phyloP scores from a whole-genome alignment of 495 filamentous ascomycete species.

The Penicillium arizonense region DNA sequence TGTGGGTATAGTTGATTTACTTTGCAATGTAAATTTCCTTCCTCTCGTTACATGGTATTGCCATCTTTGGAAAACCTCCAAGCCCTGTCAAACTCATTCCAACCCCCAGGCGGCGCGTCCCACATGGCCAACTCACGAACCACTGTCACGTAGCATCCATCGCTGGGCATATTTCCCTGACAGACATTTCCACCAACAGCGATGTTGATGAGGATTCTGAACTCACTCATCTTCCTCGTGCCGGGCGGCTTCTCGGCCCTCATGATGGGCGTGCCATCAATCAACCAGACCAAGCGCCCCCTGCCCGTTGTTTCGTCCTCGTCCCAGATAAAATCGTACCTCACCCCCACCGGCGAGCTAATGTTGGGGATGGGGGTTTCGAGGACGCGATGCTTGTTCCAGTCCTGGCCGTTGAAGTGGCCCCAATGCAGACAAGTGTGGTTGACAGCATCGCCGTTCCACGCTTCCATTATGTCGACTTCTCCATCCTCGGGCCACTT shows the following conservation, averaged over 20 bases:
- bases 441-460: constrained; percentile 30
- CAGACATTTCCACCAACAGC: constrained; percentile 32
- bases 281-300: constrained; percentile 27
- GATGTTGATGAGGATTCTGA: constrained; percentile 30
- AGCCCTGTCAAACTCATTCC: constrained; percentile 24
- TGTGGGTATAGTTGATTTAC: constrained; percentile 10
- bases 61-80: constrained; percentile 25
- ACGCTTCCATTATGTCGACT: constrained; percentile 28
- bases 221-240: constrained; percentile 30
- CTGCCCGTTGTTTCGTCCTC: constrained; percentile 24
- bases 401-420: constrained; percentile 27
- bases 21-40: constrained; percentile 10
- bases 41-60: constrained; percentile 25
- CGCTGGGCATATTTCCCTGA: constrained; percentile 26
- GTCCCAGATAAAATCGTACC: constrained; percentile 29
- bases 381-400: constrained; percentile 30
- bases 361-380: constrained; percentile 27
- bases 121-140: constrained; percentile 30
- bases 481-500: constrained; percentile 32
- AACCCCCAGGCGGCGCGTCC: constrained; percentile 28
- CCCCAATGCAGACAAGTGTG: constrained; percentile 31
- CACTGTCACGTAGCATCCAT: constrained; percentile 27
- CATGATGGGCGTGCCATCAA: constrained; percentile 27
- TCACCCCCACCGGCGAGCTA: constrained; percentile 22
- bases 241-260: constrained; percentile 28